phyloP scores from a whole-genome alignment of 148 eudicot species.

The Rhododendron ferrugineum region DNA sequence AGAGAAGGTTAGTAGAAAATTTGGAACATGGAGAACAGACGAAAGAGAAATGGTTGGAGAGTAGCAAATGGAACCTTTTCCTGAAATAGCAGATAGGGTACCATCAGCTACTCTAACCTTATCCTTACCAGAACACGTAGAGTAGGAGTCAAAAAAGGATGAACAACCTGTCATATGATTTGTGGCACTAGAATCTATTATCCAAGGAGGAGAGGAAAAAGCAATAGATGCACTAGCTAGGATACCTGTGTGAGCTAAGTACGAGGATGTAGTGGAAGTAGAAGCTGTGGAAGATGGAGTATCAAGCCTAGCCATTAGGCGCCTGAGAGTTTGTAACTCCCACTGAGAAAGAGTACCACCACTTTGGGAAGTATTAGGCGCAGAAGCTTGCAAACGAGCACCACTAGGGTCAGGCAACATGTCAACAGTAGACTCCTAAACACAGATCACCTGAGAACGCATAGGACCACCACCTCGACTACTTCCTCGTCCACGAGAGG shows the following conservation, averaged over 20 bases:
- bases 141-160: not conserved
- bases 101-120: not conserved
- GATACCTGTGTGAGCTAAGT: not conserved
- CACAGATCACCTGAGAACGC: too few species aligned
- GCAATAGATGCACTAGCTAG: not conserved
- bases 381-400: too few species aligned
- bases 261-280: not conserved
- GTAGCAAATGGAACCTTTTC: not conserved
- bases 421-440: too few species aligned
- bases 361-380: too few species aligned
- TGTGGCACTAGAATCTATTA: not conserved
- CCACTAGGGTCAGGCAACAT: too few species aligned
- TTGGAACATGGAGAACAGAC: not conserved
- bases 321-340: too few species aligned
- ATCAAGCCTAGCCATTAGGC: too few species aligned
- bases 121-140: not conserved
- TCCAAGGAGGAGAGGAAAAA: not conserved
- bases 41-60: not conserved
- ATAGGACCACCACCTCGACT: too few species aligned
- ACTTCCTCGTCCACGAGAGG: too few species aligned
- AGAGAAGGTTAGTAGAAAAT: not conserved
- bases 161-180: not conserved
- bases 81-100: not conserved
- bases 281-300: not conserved
- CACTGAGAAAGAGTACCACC: too few species aligned